Evolutionary conservation across 2,329 filamentous ascomycete species (phyloP).

Genomic region (Fusarium lyarnte): DNA sequence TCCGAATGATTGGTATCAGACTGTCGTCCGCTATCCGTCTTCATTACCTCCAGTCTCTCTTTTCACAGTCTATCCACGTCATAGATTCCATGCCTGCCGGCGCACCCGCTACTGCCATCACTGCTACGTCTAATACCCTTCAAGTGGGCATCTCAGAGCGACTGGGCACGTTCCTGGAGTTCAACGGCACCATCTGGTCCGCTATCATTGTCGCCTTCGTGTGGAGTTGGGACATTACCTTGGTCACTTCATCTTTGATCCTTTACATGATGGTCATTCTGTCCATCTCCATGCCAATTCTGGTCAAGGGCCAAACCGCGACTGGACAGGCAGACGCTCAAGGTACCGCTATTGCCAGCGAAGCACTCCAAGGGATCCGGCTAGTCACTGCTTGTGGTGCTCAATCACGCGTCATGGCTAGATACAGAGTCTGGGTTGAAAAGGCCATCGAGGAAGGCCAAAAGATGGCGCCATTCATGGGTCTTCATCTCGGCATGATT

Average conservation of each 20-base stretch:
- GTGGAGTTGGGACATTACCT: constrained; percentile 62
- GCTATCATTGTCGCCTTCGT: constrained; percentile 61
- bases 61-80: constrained; percentile 59
- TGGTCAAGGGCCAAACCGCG: constrained; percentile 32
- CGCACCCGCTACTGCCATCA: constrained; percentile 62
- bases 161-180: constrained; percentile 56
- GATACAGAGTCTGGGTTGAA: constrained; percentile 51
- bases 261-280: constrained; percentile 52
- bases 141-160: constrained; percentile 65
- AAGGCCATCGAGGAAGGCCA: constrained; percentile 49
- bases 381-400: constrained; percentile 58
- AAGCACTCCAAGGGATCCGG: constrained; percentile 53
- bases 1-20: constrained; percentile 60
- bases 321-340: constrained; percentile 44
- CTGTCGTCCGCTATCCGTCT: constrained; percentile 61
- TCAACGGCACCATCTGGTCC: constrained; percentile 15
- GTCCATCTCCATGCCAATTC: constrained; percentile 39
- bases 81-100: constrained; percentile 62
- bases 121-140: constrained; percentile 61
- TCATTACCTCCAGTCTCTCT: constrained; percentile 60
- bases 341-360: constrained; percentile 55
- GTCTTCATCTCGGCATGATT: constrained; percentile 25
- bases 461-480: constrained; percentile 43
- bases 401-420: constrained; percentile 48
- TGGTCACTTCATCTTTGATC: constrained; percentile 60